These are phyloP conservation scores for Stachybotrys elegans DNA, from an alignment of 2,329 filamentous ascomycete species.

Conservation along the genomic window DNA sequence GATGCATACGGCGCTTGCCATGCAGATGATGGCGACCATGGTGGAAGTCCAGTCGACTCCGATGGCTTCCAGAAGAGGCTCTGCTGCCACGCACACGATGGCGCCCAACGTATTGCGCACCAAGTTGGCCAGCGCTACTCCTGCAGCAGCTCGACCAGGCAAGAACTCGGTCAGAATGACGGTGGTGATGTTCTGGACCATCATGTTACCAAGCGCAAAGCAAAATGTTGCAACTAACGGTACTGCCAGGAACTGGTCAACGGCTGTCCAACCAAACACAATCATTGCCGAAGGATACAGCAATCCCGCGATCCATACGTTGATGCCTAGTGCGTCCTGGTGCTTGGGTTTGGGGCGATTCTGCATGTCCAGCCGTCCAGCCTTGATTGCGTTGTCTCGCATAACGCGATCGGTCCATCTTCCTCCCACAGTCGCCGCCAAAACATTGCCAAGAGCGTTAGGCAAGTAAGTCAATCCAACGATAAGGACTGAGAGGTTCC, in stretches of 20 bases:
- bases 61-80: slow-evolving; percentile 63
- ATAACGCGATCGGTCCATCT: too few relatives aligned
- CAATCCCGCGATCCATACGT: slow-evolving; percentile 67
- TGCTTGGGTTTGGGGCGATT: slow-evolving; percentile 59
- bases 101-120: slow-evolving; percentile 71
- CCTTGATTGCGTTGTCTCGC: too few relatives aligned
- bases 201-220: too few relatives aligned
- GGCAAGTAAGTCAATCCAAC: too few relatives aligned
- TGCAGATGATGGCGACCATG: too few relatives aligned
- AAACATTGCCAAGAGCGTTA: too few relatives aligned
- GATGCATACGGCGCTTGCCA: too few relatives aligned
- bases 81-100: slow-evolving; percentile 60
- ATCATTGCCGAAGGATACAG: slow-evolving; percentile 65
- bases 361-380: slow-evolving; percentile 70
- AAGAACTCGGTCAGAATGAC: slow-evolving; percentile 83
- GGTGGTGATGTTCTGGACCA: too few relatives aligned
- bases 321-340: slow-evolving; percentile 73
- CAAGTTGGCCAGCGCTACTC: slow-evolving; percentile 76
- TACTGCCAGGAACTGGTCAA: too few relatives aligned
- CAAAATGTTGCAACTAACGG: too few relatives aligned
- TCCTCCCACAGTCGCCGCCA: too few relatives aligned
- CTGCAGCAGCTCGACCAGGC: slow-evolving; percentile 60
- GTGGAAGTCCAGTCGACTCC: slow-evolving; percentile 73
- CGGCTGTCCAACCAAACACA: slow-evolving; percentile 78
- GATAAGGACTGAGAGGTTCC: too few relatives aligned